phyloP scores from a whole-genome alignment of 2,329 filamentous ascomycete genomes.

The Botryosphaeria dothidea region DNA sequence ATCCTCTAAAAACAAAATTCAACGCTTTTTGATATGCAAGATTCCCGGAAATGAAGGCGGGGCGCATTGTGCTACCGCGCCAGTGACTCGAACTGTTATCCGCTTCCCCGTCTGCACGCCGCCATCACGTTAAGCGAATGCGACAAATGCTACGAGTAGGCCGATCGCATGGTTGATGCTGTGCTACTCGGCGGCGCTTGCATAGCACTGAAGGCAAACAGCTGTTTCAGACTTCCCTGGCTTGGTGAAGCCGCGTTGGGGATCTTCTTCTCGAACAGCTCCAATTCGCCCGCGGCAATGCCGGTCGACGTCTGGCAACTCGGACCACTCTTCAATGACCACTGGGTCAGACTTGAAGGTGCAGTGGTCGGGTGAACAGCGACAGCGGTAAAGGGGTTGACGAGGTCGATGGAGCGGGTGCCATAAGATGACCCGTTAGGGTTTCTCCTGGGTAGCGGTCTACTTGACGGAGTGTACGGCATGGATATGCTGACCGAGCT shows the following conservation, averaged over 20 bases:
- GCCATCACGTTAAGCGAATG: slow-evolving; percentile 4
- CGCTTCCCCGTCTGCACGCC: slow-evolving; percentile 10
- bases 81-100: not conserved
- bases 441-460: slow-evolving; percentile 41
- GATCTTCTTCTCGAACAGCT: slow-evolving; percentile 37
- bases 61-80: slow-evolving; percentile 7
- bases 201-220: slow-evolving; percentile 31
- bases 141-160: slow-evolving; percentile 6
- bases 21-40: slow-evolving; percentile 4
- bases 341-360: slow-evolving; percentile 34
- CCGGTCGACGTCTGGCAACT: slow-evolving; percentile 35
- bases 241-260: slow-evolving; percentile 35
- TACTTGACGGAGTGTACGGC: slow-evolving; percentile 40
- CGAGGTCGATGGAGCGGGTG: slow-evolving; percentile 46
- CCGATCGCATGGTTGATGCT: slow-evolving; percentile 15
- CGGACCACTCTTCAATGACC: slow-evolving; percentile 36
- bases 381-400: slow-evolving; percentile 38
- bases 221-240: slow-evolving; percentile 38
- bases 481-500: slow-evolving; percentile 48
- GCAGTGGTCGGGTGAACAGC: slow-evolving; percentile 27
- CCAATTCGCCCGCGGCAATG: slow-evolving; percentile 36
- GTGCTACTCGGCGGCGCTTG: slow-evolving; percentile 18
- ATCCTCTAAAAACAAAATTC: not conserved
- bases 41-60: slow-evolving; percentile 7
- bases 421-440: slow-evolving; percentile 41